Conservation (phyloP, 139 green algal genomes). For the Micromonas pusilla region DNA sequence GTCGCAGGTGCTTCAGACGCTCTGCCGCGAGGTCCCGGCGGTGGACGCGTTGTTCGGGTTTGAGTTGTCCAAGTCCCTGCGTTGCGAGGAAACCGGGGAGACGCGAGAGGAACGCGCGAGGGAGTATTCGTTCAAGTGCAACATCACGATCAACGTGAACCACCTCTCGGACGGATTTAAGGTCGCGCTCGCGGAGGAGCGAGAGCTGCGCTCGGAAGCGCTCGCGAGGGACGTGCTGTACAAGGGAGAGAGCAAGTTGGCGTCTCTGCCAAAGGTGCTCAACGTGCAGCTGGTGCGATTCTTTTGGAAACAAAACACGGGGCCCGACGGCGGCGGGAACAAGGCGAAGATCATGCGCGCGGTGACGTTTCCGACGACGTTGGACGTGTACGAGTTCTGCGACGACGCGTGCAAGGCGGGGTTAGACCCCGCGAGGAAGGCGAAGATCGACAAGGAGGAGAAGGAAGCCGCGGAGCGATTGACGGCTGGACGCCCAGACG, state of each 20-base stretch:
- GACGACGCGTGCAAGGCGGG: conserved; percentile 63
- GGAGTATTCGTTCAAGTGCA: conserved; percentile 84
- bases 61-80: conserved; percentile 50
- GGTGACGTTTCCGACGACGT: conserved; percentile 71
- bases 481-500: conserved; percentile 1
- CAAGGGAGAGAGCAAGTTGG: conserved; percentile 56
- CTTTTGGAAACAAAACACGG: conserved; percentile 82
- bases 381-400: conserved; percentile 95
- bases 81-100: conserved; percentile 74
- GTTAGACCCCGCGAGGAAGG: conserved; percentile 61
- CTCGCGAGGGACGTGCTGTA: conserved; percentile 61
- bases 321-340: neutral
- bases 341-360: conserved; percentile 95
- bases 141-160: conserved; percentile 87
- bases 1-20: conserved; percentile 73
- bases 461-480: conserved; percentile 44
- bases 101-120: conserved; percentile 43
- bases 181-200: conserved; percentile 75
- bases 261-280: conserved; percentile 52
- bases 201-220: conserved; percentile 63
- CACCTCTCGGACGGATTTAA: conserved; percentile 76
- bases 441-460: conserved; percentile 36
- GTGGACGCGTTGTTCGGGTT: conserved; percentile 80
- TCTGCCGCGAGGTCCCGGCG: conserved; percentile 30
- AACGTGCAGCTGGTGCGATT: conserved; percentile 94